These are phyloP conservation scores for Carex myosuroides DNA, from an alignment of 176 grass and related monocot species.

Conservation along the genomic window DNA sequence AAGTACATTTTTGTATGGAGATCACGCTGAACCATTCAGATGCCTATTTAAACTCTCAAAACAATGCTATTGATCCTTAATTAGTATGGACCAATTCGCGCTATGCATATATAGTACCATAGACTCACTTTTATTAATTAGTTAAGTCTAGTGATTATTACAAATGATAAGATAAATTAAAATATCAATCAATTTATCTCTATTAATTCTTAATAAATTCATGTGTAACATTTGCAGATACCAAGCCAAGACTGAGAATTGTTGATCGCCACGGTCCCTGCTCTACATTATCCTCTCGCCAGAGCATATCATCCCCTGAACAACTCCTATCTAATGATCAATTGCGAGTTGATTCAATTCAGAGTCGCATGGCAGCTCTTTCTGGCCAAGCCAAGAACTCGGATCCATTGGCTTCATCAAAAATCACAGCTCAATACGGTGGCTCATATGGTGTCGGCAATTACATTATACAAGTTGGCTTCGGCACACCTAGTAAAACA, in stretches of 20 bases:
- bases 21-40: too few relatives aligned
- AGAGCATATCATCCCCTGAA: neutral
- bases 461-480: slow-evolving; percentile 35
- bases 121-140: neutral
- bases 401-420: neutral
- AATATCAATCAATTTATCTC: neutral
- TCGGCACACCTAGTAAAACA: slow-evolving; percentile 18
- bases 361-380: neutral
- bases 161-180: neutral
- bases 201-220: neutral
- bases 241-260: neutral
- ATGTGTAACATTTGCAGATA: neutral
- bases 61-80: too few relatives aligned
- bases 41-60: too few relatives aligned
- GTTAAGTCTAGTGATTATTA: neutral
- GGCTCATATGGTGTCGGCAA: neutral
- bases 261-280: slow-evolving; percentile 6
- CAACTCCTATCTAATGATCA: slow-evolving; percentile 10
- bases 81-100: too few relatives aligned
- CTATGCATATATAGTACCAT: too few relatives aligned
- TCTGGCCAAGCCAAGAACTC: neutral
- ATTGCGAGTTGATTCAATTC: slow-evolving; percentile 16
- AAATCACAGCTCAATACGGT: slow-evolving; percentile 7
- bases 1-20: too few relatives aligned
- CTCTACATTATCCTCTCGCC: neutral